Evolutionary conservation across 148 eudicot genomes (phyloP), one percentile per base, ranked within the genome.

Genomic region (Vaccinium myrtillus): DNA sequence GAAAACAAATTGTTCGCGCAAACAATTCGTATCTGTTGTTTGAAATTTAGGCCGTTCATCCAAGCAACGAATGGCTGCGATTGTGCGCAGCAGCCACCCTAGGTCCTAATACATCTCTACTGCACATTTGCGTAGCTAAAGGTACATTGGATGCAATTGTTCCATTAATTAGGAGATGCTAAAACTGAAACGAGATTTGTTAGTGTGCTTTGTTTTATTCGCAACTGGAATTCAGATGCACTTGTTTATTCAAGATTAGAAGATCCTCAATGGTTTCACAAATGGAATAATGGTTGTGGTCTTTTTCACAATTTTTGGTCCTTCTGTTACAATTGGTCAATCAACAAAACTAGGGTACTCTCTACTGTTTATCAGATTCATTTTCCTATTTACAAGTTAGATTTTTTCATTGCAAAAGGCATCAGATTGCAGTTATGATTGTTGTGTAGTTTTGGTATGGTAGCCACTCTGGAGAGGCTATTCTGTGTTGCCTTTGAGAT

Each of bases 311-410:
- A 79, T 94, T 53, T 75, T 97, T 91, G 99, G 98, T 81, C 92
- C 94, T 79, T 86, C 87, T 59, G 98, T 97, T 74, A 86, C 91
- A 56, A 84, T 95, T 75, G 98, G 98, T 82, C 89, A 87, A 85
- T 94, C 95, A 48, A 93, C 98, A 75, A 94, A 86, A 88, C 85
- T 94, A 69, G 98, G 98, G 99, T 97, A 94, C 71, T 79, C 23
- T 79, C 48, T 30, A 49, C 59, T 55, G 10, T 49, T 82, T 55
- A 25, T 67, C 59, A 30, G 53, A 19, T 51, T 61, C 61, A 59
- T 30, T 56, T 36, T 16, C 48, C 36, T 50, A 18, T 75, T 43
- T n/a, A 8, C 63, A 50, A 8, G 14, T 2, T 39, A 49, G 19
- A 61, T 15, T 43, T 12, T 30, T 77, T 74, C 36, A 1, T 77